Evolutionary conservation across 352 stramenopile genomes (phyloP).

Genomic region (Pythium aphanidermatum): DNA sequence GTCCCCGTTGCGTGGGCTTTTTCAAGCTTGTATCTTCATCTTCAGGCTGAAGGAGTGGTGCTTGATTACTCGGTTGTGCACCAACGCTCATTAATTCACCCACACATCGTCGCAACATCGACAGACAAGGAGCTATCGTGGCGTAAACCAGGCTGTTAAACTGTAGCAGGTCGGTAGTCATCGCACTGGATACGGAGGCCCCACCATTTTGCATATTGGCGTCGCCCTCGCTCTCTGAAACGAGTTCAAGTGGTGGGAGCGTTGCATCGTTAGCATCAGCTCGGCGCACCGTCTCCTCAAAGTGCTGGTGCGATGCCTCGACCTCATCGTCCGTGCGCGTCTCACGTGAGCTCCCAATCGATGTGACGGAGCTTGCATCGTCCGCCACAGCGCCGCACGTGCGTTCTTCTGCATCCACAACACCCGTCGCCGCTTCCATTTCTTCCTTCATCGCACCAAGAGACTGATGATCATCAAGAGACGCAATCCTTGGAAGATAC

Average conservation of each 20-base stretch:
- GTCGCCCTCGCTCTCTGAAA: constrained; percentile 9
- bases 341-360: background rate
- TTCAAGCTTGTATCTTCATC: background rate
- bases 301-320: background rate
- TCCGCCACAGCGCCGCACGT: too few species aligned
- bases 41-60: constrained; percentile 3
- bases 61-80: background rate
- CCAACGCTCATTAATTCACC: background rate
- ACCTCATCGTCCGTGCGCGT: background rate
- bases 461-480: too few species aligned
- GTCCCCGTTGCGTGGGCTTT: too few species aligned
- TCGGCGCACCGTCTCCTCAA: background rate
- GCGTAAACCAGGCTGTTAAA: too few species aligned
- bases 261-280: too few species aligned
- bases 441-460: constrained; percentile 14
- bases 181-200: too few species aligned
- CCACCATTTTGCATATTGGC: too few species aligned
- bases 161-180: too few species aligned
- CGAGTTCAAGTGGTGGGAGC: background rate
- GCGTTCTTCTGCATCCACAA: constrained; percentile 5
- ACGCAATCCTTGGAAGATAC: too few species aligned
- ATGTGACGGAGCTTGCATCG: constrained; percentile 6
- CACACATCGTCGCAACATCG: constrained; percentile 1
- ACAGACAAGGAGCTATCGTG: too few species aligned
- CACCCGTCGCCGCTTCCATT: constrained; percentile 18